Conservation (phyloP, 371 early-diverging fungal species). For the Apophysomyces variabilis region DNA sequence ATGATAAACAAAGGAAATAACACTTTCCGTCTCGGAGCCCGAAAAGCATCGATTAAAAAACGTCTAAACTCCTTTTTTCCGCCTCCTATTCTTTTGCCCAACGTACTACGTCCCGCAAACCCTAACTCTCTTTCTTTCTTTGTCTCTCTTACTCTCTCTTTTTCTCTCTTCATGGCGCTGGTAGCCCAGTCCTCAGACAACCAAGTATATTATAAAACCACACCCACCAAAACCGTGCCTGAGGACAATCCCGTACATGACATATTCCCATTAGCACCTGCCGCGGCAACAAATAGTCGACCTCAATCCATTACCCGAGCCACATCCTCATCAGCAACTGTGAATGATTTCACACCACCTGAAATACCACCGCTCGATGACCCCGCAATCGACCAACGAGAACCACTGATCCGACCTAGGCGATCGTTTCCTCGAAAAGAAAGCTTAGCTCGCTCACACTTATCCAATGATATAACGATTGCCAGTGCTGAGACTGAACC, state of each 20-base stretch:
- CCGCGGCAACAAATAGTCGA: neutral
- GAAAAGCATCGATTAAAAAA: neutral
- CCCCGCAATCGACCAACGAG: neutral
- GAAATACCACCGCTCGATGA: conserved; percentile 1
- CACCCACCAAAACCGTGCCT: neutral
- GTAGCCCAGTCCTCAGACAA: conserved; percentile 9
- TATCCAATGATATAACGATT: conserved; percentile 19
- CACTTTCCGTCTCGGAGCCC: no score
- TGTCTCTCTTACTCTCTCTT: neutral
- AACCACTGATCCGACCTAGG: neutral
- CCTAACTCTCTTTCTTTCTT: neutral
- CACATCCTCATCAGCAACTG: conserved; percentile 4
- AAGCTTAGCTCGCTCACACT: conserved; percentile 19
- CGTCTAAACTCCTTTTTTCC: conserved; percentile 1
- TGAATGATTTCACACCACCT: neutral
- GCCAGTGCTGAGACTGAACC: conserved; percentile 30
- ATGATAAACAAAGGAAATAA: no score
- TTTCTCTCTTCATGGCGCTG: conserved; percentile 9
- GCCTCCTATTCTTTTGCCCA: neutral
- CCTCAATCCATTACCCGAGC: conserved; percentile 6
- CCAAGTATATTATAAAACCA: neutral
- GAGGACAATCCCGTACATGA: conserved; percentile 3
- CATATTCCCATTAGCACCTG: conserved; percentile 1
- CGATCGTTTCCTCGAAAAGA: conserved; percentile 11
- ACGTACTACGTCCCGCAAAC: neutral